Conservation (phyloP, 2,329 filamentous ascomycete species). For the Colletotrichum filicis region DNA sequence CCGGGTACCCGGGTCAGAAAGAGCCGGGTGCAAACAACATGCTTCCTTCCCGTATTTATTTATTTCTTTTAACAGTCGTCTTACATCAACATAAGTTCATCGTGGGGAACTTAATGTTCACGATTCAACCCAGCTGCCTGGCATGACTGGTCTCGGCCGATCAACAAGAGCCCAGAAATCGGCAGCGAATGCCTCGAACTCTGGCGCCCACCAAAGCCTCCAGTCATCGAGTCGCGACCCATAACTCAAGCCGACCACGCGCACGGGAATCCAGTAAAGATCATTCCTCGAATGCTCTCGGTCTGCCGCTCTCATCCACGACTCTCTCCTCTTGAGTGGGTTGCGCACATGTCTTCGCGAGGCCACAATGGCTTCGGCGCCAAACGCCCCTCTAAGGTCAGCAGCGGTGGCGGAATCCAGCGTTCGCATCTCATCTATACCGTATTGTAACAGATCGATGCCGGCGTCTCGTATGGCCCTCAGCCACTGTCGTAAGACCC, state of each 20-base stretch:
- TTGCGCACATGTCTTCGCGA: not conserved
- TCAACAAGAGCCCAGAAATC: constrained; percentile 42
- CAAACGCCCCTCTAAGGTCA: constrained; percentile 12
- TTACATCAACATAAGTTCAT: not conserved
- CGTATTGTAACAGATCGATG: constrained; percentile 39
- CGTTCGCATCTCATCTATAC: constrained; percentile 33
- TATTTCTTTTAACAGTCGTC: not conserved
- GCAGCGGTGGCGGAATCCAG: constrained; percentile 20
- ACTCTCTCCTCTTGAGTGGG: not conserved
- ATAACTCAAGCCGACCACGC: constrained; percentile 35
- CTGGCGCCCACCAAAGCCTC: constrained; percentile 39
- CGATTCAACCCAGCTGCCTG: constrained; percentile 41
- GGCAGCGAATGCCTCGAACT: constrained; percentile 41
- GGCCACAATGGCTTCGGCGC: not conserved
- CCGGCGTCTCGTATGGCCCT: constrained; percentile 26
- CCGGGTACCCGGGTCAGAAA: no score
- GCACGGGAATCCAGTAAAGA: constrained; percentile 38
- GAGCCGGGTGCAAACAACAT: no score
- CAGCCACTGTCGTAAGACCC: constrained; percentile 36
- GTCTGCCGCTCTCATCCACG: not conserved
- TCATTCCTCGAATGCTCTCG: not conserved
- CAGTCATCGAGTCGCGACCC: constrained; percentile 35
- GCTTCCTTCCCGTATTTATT: no score
- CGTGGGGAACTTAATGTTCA: not conserved
- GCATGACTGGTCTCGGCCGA: constrained; percentile 33